Percentiles rank a stretch among this genome's conserved stretches.
phyloP scores from a whole-genome alignment of 2,329 filamentous ascomycete species.

The Capronia coronata region DNA sequence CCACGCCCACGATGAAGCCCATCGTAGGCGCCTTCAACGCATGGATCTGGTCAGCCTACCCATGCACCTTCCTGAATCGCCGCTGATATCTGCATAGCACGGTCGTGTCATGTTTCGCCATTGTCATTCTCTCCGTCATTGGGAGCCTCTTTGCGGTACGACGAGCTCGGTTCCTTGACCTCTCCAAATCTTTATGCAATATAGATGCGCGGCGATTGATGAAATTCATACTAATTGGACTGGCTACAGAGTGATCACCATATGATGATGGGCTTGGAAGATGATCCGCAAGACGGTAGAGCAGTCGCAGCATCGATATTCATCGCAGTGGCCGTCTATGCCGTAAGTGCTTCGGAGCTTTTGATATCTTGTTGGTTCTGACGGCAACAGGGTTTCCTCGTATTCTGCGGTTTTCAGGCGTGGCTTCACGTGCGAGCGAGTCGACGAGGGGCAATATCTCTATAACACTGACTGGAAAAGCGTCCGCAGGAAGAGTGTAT shows the following conservation, averaged over 20 bases:
- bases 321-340: constrained; percentile 79
- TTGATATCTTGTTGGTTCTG: neutral
- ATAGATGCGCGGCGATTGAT: no score
- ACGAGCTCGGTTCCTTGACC: constrained; percentile 15
- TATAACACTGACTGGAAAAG: constrained; percentile 46
- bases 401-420: constrained; percentile 88
- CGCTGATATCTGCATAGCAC: constrained; percentile 50
- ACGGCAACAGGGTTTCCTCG: constrained; percentile 64
- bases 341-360: constrained; percentile 55
- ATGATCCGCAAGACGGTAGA: constrained; percentile 54
- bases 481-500: constrained; percentile 1
- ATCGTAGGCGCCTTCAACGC: constrained; percentile 86
- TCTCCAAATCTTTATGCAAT: neutral
- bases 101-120: constrained; percentile 58
- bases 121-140: constrained; percentile 59
- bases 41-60: constrained; percentile 73
- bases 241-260: constrained; percentile 59
- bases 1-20: constrained; percentile 70
- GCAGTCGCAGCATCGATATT: constrained; percentile 82
- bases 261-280: constrained; percentile 69
- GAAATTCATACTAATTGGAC: constrained; percentile 3
- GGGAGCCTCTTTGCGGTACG: constrained; percentile 66
- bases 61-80: constrained; percentile 5
- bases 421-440: constrained; percentile 77
- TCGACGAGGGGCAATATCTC: constrained; percentile 73